Evolutionary conservation across 2,329 filamentous ascomycete genomes (phyloP), one percentile per base, ranked within the genome.

Genomic region (Aspergillus tanneri): DNA sequence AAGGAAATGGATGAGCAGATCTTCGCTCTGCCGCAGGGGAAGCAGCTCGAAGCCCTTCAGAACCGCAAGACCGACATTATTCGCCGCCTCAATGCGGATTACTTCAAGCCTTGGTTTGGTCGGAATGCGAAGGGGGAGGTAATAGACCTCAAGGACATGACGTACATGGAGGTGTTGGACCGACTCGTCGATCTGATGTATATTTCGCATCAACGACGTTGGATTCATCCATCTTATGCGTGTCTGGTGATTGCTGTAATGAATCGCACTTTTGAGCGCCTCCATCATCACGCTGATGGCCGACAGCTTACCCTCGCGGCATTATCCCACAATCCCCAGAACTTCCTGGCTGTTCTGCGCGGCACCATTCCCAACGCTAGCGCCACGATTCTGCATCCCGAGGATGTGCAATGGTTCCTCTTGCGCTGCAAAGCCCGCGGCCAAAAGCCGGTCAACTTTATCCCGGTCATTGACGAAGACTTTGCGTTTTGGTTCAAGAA

Each of bases 401-500:
- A 97, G 70, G 92, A 97, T 73, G 89, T 95, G 5, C 91, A 96
- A 72, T 87, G 96, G 72, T 96, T 97, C 77, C 72, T 96, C 44
- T 78, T 93, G 25, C 83, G 96, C 34, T 96, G 90, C 77, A 84
- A 90, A 73, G 84, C 89, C 27, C 87, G 86, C 37, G 85, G 85
- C 21, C 91, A 96, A 76, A 97, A 97, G 79, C 92, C 92, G 2
- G 87, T 92, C 14, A 92, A 91, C 0, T 97, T 97, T 65, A 89
- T 97, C 18, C 92, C 92, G 2, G 79, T 86, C 18, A 79, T 97
- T 8, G 91, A 97, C 60, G 89, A 93, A 52, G 93, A 91, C 66
- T 97, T 97, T 58, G 92, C 97, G 67, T 95, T 92, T 72, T 97
- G 88, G 76, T 97, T 97, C 85, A 97, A 97, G 82, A 97, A 97